Percentiles rank a stretch among this genome's conserved stretches.
phyloP scores from a whole-genome alignment of 768 basidiomycete genomes.

The Tephrocybe rancida region DNA sequence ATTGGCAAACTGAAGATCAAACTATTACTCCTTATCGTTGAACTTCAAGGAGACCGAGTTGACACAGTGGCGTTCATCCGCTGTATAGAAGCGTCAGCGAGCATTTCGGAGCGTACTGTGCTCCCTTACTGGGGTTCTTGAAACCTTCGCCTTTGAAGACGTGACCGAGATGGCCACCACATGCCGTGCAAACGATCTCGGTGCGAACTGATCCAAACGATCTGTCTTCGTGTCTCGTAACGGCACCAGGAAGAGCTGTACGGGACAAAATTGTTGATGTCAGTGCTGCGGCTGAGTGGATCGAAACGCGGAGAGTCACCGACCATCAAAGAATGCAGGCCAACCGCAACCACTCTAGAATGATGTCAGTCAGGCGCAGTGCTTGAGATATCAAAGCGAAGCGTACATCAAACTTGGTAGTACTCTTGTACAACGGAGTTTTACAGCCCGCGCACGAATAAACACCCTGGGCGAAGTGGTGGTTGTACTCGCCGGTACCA shows the following conservation, averaged over 20 bases:
- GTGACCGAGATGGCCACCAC: slow-evolving; percentile 93
- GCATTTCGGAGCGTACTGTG: neutral
- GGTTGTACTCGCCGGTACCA: slow-evolving; percentile 80
- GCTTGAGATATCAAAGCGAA: neutral
- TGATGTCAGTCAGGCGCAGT: neutral
- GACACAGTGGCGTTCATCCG: slow-evolving; percentile 86
- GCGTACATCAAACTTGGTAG: slow-evolving; percentile 80
- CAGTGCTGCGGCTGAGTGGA: neutral
- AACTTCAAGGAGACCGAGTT: slow-evolving; percentile 89
- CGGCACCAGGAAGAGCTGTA: slow-evolving; percentile 87
- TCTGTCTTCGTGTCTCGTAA: slow-evolving; percentile 74
- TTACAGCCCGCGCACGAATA: slow-evolving; percentile 82
- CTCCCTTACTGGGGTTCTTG: slow-evolving; percentile 66
- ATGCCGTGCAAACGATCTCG: slow-evolving; percentile 89
- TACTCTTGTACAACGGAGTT: slow-evolving; percentile 84
- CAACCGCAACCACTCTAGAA: slow-evolving; percentile 85
- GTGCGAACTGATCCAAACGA: slow-evolving; percentile 69
- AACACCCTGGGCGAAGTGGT: slow-evolving; percentile 63
- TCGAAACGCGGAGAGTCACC: slow-evolving; percentile 10
- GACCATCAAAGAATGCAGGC: slow-evolving; percentile 98
- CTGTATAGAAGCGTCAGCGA: slow-evolving; percentile 33
- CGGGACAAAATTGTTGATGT: slow-evolving; percentile 4
- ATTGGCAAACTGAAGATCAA: neutral
- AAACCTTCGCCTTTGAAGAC: slow-evolving; percentile 94
- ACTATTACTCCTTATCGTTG: slow-evolving; percentile 43